These are phyloP conservation scores for Hericium coralloides DNA, from an alignment of 768 basidiomycete species.

Conservation along the genomic window DNA sequence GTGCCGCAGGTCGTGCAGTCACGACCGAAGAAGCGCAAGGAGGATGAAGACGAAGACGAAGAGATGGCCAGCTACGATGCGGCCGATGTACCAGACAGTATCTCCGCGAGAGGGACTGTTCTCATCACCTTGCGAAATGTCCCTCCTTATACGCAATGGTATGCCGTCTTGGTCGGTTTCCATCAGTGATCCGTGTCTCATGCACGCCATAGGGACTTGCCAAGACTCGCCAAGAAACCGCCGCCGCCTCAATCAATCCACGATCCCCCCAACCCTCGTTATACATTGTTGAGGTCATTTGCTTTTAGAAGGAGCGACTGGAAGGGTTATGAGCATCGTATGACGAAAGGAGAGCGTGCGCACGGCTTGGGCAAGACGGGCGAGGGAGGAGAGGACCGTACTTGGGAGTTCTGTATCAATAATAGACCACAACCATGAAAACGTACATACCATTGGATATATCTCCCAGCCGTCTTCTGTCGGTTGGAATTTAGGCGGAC, in stretches of 20 bases:
- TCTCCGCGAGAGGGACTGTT: conserved; percentile 52
- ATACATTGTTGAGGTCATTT: conserved; percentile 70
- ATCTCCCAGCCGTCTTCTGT: no score
- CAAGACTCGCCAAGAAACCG: conserved; percentile 68
- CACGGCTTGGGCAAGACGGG: conserved; percentile 59
- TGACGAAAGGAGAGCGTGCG: conserved; percentile 82
- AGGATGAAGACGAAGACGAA: conserved; percentile 37
- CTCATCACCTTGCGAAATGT: conserved; percentile 85
- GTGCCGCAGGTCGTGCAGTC: conserved; percentile 33
- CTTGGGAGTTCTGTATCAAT: conserved; percentile 75
- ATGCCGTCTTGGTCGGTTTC: conserved; percentile 4
- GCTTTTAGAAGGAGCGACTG: conserved; percentile 60
- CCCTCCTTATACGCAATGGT: conserved; percentile 84
- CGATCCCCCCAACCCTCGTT: conserved; percentile 53
- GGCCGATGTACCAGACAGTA: conserved; percentile 18
- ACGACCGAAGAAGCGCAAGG: conserved; percentile 33
- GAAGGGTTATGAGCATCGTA: conserved; percentile 86
- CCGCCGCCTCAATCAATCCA: conserved; percentile 39
- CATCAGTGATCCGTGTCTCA: no score
- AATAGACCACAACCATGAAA: conserved; percentile 5
- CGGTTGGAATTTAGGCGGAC: no score
- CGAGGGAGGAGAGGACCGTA: conserved; percentile 70
- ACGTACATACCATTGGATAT: neutral
- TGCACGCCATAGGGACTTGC: conserved; percentile 50
- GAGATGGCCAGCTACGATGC: conserved; percentile 27